Percentiles rank a stretch among this genome's conserved stretches.
These are phyloP conservation scores for Metarhizium guizhouense DNA, from an alignment of 2,329 filamentous ascomycete genomes.

Conservation along the genomic window DNA sequence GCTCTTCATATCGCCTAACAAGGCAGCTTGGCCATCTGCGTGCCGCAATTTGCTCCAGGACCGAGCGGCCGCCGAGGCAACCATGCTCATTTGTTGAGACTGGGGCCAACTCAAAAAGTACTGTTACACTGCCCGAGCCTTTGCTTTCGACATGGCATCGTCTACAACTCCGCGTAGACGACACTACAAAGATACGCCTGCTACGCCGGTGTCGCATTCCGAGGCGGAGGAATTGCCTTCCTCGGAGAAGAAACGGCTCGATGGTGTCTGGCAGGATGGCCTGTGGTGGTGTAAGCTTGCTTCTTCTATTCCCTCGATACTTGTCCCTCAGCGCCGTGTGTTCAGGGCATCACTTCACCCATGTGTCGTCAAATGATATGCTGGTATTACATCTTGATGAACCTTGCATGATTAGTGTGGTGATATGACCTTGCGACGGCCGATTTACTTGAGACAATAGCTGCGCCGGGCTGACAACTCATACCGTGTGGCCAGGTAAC, in stretches of 20 bases:
- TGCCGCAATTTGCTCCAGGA: background rate
- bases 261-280: constrained; percentile 23
- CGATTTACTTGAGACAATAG: background rate
- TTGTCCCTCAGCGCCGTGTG: background rate
- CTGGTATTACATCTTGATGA: background rate
- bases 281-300: constrained; percentile 27
- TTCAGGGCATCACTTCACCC: background rate
- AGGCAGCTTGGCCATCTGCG: background rate
- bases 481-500: constrained; percentile 24
- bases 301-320: background rate
- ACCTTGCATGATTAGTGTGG: background rate
- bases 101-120: background rate
- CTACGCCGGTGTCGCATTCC: constrained; percentile 1
- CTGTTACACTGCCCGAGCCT: background rate
- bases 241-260: constrained; percentile 22
- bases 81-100: background rate
- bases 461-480: background rate
- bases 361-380: background rate
- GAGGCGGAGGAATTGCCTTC: constrained; percentile 13
- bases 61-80: too few species aligned
- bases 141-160: background rate
- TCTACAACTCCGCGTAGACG: background rate
- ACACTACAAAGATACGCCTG: background rate
- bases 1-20: background rate
- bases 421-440: background rate